These are phyloP conservation scores for Aspergillus homomorphus DNA, from an alignment of 495 filamentous ascomycete genomes.

Conservation along the genomic window DNA sequence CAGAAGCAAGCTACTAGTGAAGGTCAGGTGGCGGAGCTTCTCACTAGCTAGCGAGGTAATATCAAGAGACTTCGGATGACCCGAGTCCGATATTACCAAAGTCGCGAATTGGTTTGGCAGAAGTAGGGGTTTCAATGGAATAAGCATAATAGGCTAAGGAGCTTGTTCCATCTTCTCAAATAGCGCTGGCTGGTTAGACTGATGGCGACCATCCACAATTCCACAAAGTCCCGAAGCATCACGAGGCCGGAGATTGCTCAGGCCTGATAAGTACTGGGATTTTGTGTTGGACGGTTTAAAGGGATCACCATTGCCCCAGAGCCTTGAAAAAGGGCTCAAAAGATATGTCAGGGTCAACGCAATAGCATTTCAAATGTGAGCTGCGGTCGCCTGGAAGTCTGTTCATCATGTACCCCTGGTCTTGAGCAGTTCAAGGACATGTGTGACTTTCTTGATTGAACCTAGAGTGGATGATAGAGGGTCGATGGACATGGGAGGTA, in stretches of 20 bases:
- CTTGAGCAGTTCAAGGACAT: too few relatives aligned
- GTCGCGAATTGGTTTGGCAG: background rate
- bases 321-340: background rate
- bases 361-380: background rate
- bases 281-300: too few relatives aligned
- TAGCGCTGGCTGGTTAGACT: background rate
- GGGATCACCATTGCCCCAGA: too few relatives aligned
- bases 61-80: background rate
- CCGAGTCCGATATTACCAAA: background rate
- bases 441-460: too few relatives aligned
- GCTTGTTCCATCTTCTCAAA: background rate
- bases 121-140: background rate
- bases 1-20: background rate
- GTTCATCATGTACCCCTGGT: too few relatives aligned
- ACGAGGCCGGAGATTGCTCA: too few relatives aligned
- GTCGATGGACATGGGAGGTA: too few relatives aligned
- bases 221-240: background rate
- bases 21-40: background rate
- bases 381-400: too few relatives aligned
- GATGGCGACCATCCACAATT: background rate
- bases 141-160: background rate
- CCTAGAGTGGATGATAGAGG: too few relatives aligned
- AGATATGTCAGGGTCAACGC: background rate
- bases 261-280: too few relatives aligned
- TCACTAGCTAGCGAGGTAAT: background rate